Percentiles rank a stretch among this genome's conserved stretches.
Evolutionary conservation across 169 alveolate species (phyloP).

Genomic region (Cryptosporidium canis): DNA sequence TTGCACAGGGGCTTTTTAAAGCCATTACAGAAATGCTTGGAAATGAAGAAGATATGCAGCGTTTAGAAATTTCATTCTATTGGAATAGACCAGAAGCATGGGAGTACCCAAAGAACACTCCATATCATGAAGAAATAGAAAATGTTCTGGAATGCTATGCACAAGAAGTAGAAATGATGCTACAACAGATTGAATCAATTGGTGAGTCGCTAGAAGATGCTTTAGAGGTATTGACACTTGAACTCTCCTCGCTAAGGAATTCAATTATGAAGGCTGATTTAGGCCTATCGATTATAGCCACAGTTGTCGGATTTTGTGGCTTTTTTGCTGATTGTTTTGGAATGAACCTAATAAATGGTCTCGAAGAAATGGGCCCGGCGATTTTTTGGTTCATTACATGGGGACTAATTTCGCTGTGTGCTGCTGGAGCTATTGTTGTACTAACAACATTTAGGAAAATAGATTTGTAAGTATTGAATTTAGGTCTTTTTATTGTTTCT

Average conservation of each 20-base stretch:
- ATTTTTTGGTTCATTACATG: conserved; percentile 74
- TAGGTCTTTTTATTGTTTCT: neutral
- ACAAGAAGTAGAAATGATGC: conserved; percentile 74
- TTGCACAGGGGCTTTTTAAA: conserved; percentile 66
- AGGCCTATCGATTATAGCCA: conserved; percentile 73
- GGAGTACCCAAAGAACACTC: conserved; percentile 70
- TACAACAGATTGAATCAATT: conserved; percentile 72
- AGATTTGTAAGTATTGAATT: conserved; percentile 18
- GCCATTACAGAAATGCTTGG: conserved; percentile 73
- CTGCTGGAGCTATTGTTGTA: conserved; percentile 66
- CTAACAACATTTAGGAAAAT: conserved; percentile 55
- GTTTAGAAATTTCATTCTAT: conserved; percentile 54
- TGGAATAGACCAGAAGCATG: conserved; percentile 72
- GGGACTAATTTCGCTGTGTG: conserved; percentile 50
- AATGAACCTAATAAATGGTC: conserved; percentile 75
- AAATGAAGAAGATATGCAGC: conserved; percentile 67
- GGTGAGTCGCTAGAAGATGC: conserved; percentile 76
- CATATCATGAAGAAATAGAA: conserved; percentile 71
- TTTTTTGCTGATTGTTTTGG: conserved; percentile 75
- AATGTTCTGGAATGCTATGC: conserved; percentile 75
- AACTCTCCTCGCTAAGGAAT: conserved; percentile 73
- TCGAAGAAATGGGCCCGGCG: conserved; percentile 70
- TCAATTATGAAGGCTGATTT: conserved; percentile 75
- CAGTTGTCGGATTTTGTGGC: conserved; percentile 74
- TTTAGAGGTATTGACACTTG: conserved; percentile 70